Evolutionary conservation across 495 filamentous ascomycete genomes (phyloP).

Genomic region (Tuber melanosporum): DNA sequence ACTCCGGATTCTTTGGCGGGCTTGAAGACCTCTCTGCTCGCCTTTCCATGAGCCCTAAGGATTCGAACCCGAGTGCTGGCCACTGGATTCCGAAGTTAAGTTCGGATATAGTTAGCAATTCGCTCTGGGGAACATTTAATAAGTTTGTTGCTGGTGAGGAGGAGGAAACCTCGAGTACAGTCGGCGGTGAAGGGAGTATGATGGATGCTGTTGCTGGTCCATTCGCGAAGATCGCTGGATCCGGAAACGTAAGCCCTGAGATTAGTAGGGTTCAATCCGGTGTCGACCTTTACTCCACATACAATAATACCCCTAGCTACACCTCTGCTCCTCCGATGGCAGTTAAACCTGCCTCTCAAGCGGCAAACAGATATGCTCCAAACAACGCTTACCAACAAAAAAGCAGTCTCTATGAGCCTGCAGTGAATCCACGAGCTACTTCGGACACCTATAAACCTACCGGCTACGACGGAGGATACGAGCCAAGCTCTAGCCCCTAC

Average conservation of each 20-base stretch:
- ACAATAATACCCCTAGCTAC: conserved; percentile 23
- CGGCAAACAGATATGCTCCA: conserved; percentile 27
- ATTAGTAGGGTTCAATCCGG: conserved; percentile 74
- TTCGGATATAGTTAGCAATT: conserved; percentile 86
- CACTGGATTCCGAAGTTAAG: conserved; percentile 84
- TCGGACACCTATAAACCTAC: conserved; percentile 21
- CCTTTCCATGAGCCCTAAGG: conserved; percentile 74
- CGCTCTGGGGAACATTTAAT: conserved; percentile 82
- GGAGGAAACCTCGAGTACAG: conserved; percentile 44
- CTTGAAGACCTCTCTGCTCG: conserved; percentile 80
- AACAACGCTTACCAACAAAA: conserved; percentile 26
- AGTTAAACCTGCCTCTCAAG: conserved; percentile 14
- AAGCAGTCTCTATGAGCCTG: conserved; percentile 21
- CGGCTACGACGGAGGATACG: conserved; percentile 25
- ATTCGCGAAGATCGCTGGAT: conserved; percentile 62
- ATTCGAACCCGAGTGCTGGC: conserved; percentile 49
- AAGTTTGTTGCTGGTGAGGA: conserved; percentile 94
- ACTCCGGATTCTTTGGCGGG: conserved; percentile 61
- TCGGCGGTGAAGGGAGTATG: conserved; percentile 52
- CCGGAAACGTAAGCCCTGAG: conserved; percentile 60
- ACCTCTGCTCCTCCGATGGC: conserved; percentile 14
- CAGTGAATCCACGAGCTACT: conserved; percentile 20
- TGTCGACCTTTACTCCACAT: conserved; percentile 63
- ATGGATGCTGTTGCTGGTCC: conserved; percentile 52
- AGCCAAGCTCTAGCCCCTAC: conserved; percentile 22